Evolutionary conservation across 805 yeast genomes (phyloP).

Genomic region (Schwanniomyces vanrijiae): DNA sequence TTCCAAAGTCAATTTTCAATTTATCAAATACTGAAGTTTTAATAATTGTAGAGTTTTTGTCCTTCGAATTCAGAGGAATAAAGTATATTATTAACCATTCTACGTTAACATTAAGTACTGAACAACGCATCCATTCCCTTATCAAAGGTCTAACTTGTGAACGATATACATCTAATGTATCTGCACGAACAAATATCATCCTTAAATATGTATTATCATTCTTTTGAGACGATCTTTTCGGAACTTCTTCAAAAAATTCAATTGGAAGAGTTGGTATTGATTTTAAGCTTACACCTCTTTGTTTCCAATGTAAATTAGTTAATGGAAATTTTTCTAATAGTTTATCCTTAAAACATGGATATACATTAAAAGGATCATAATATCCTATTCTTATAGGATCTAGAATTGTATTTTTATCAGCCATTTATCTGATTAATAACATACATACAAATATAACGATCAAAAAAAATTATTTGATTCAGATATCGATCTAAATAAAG

Average conservation of each 20-base stretch:
- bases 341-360: constrained; percentile 42
- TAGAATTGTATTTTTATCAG: neutral
- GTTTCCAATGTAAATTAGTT: constrained; percentile 70
- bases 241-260: constrained; percentile 57
- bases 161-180: constrained; percentile 71
- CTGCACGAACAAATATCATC: constrained; percentile 67
- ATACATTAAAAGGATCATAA: constrained; percentile 73
- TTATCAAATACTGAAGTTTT: constrained; percentile 55
- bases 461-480: neutral
- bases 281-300: constrained; percentile 42
- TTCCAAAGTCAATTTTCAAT: constrained; percentile 50
- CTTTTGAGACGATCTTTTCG: constrained; percentile 21
- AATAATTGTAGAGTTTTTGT: constrained; percentile 35
- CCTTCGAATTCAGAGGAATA: constrained; percentile 39
- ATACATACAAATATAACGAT: neutral
- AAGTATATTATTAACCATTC: constrained; percentile 64
- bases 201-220: constrained; percentile 52
- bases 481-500: neutral
- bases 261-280: constrained; percentile 63
- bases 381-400: constrained; percentile 48
- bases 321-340: constrained; percentile 52
- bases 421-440: neutral
- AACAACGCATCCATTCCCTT: constrained; percentile 68
- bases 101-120: constrained; percentile 40
- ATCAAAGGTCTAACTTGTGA: constrained; percentile 79